phyloP scores from a whole-genome alignment of 164 flowering plant genomes.

The Kalanchoe fedtschenkoi region DNA sequence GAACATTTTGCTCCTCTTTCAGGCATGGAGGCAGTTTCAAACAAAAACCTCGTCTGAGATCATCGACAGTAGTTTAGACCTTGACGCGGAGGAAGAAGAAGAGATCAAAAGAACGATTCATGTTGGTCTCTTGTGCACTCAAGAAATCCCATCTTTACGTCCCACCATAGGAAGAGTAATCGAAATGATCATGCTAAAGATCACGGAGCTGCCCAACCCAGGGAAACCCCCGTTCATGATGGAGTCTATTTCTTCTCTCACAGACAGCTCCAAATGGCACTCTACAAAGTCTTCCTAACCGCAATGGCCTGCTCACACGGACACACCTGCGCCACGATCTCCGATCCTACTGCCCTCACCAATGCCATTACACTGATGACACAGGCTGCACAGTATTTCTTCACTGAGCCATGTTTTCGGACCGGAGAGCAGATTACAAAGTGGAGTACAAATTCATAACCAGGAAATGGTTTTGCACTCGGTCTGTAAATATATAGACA shows the following conservation, averaged over 20 bases:
- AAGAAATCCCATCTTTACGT: background rate
- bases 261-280: background rate
- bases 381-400: no score
- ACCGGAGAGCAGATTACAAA: no score
- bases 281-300: background rate
- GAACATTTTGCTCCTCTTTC: background rate
- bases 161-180: background rate
- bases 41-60: slow-evolving; percentile 13
- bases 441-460: no score
- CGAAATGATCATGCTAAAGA: background rate
- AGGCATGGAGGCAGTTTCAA: slow-evolving; percentile 53
- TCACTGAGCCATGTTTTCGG: no score
- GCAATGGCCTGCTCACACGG: no score
- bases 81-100: background rate
- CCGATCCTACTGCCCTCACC: no score
- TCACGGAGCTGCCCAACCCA: background rate
- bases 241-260: background rate
- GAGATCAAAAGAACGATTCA: slow-evolving; percentile 2
- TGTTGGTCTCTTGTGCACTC: background rate
- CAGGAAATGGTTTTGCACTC: no score
- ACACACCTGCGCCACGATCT: no score
- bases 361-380: no score
- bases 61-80: slow-evolving; percentile 1
- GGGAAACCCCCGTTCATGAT: background rate
- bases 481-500: no score